These are phyloP conservation scores for Trametes sp. DNA, from an alignment of 1,284 basidiomycete genomes.

Conservation along the genomic window DNA sequence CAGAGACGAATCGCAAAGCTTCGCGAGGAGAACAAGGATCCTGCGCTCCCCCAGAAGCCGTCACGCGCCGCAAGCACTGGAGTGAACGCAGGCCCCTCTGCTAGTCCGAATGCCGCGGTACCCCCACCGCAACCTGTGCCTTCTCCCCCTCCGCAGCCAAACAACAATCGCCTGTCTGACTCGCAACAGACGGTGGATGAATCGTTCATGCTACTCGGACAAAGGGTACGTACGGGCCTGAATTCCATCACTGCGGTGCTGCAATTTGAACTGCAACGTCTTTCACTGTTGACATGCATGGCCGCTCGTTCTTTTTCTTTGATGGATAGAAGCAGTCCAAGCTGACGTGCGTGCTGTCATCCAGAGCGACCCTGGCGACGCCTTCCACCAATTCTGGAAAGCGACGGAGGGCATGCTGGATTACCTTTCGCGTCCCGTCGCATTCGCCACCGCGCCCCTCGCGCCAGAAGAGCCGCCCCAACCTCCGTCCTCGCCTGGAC, in stretches of 20 bases:
- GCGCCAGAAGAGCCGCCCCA: conserved; percentile 47
- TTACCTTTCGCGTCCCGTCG: conserved; percentile 82
- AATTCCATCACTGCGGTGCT: too few species aligned
- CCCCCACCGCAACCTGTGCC: conserved; percentile 40
- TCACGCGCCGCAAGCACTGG: conserved; percentile 33
- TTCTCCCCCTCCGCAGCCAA: conserved; percentile 52
- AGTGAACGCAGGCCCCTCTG: conserved; percentile 23
- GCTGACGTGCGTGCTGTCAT: not conserved
- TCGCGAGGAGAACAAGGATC: conserved; percentile 77
- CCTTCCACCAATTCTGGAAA: conserved; percentile 87
- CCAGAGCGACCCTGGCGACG: conserved; percentile 59
- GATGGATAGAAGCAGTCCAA: not conserved
- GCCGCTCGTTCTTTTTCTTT: not conserved
- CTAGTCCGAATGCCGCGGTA: conserved; percentile 23
- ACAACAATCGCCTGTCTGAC: conserved; percentile 60
- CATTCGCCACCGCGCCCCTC: conserved; percentile 83
- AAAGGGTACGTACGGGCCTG: conserved; percentile 62
- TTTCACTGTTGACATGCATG: too few species aligned
- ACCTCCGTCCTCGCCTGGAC: conserved; percentile 36
- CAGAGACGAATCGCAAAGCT: conserved; percentile 73
- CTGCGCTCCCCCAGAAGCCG: conserved; percentile 54
- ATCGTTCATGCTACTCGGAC: conserved; percentile 84
- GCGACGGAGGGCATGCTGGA: conserved; percentile 85
- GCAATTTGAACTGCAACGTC: too few species aligned
- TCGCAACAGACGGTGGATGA: conserved; percentile 81